These are phyloP conservation scores for Aurifilum marmelostoma DNA, from an alignment of 2,329 filamentous ascomycete genomes.

Conservation along the genomic window DNA sequence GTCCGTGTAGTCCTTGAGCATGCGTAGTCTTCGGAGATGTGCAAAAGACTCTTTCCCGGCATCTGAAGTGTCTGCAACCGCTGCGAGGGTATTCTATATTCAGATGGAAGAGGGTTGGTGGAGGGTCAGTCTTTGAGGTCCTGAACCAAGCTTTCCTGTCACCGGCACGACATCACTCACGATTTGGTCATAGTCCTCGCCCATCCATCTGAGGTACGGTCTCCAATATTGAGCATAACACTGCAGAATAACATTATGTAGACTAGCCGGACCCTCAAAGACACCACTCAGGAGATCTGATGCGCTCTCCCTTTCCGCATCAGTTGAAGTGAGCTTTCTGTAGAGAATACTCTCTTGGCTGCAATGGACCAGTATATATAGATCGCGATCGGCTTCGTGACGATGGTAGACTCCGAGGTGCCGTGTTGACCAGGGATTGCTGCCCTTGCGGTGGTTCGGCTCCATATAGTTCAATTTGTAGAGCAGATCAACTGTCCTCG, in stretches of 20 bases:
- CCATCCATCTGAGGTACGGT: slow-evolving; percentile 26
- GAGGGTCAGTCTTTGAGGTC: not conserved
- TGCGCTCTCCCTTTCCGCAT: too few relatives aligned
- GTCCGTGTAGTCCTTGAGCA: slow-evolving; percentile 16
- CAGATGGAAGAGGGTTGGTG: not conserved
- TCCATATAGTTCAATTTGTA: slow-evolving; percentile 31
- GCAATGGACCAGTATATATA: slow-evolving; percentile 25
- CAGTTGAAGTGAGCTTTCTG: not conserved
- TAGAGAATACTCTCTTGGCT: slow-evolving; percentile 20
- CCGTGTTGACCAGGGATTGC: slow-evolving; percentile 25
- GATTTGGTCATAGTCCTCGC: slow-evolving; percentile 20
- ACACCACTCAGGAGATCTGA: not conserved
- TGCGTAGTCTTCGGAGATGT: slow-evolving; percentile 14
- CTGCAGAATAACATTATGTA: slow-evolving; percentile 24
- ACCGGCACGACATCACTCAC: not conserved
- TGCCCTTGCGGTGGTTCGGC: slow-evolving; percentile 15
- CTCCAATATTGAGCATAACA: slow-evolving; percentile 27
- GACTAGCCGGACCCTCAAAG: slow-evolving; percentile 3
- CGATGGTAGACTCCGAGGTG: slow-evolving; percentile 30
- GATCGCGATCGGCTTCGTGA: slow-evolving; percentile 19
- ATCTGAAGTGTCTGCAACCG: slow-evolving; percentile 19
- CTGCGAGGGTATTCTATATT: slow-evolving; percentile 16
- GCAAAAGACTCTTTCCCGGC: not conserved
- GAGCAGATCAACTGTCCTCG: slow-evolving; percentile 12
- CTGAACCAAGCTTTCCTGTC: not conserved